A percentile compares a stretch with the other conserved stretches of the same genome.
phyloP scores from a whole-genome alignment of 2,329 filamentous ascomycete genomes.

The Ciborinia camelliae region DNA sequence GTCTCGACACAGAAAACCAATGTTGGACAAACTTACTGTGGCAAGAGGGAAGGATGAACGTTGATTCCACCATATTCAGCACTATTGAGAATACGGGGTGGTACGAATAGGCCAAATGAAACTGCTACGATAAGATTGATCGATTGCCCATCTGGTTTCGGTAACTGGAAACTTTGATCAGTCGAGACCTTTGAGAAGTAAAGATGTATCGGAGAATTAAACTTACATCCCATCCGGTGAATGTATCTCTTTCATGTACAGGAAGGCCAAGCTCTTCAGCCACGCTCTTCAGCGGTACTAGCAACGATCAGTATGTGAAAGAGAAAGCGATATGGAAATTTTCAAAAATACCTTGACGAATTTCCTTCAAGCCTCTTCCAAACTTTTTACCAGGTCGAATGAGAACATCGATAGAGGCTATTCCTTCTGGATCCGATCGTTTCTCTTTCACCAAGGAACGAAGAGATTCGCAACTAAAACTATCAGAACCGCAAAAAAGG shows the following conservation, averaged over 20 bases:
- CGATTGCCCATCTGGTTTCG: conserved; percentile 42
- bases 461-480: conserved; percentile 79
- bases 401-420: conserved; percentile 81
- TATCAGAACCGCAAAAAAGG: conserved; percentile 91
- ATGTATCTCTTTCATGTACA: conserved; percentile 75
- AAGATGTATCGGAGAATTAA: background rate
- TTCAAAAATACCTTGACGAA: conserved; percentile 31
- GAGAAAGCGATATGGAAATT: background rate
- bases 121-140: conserved; percentile 86
- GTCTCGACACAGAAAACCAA: background rate
- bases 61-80: conserved; percentile 86
- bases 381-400: conserved; percentile 74
- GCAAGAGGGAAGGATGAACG: conserved; percentile 86
- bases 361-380: conserved; percentile 67
- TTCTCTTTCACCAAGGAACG: conserved; percentile 64
- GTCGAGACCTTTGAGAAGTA: background rate
- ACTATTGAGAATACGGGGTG: conserved; percentile 64
- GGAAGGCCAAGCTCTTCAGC: conserved; percentile 62
- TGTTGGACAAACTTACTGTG: conserved; percentile 55
- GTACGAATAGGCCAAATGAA: conserved; percentile 90
- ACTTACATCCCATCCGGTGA: conserved; percentile 73
- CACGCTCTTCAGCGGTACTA: conserved; percentile 70
- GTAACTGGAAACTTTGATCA: conserved; percentile 46
- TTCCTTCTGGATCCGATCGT: conserved; percentile 47
- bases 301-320: conserved; percentile 13